Conservation (phyloP, 495 filamentous ascomycete genomes). For the Aspergillus leporis region DNA sequence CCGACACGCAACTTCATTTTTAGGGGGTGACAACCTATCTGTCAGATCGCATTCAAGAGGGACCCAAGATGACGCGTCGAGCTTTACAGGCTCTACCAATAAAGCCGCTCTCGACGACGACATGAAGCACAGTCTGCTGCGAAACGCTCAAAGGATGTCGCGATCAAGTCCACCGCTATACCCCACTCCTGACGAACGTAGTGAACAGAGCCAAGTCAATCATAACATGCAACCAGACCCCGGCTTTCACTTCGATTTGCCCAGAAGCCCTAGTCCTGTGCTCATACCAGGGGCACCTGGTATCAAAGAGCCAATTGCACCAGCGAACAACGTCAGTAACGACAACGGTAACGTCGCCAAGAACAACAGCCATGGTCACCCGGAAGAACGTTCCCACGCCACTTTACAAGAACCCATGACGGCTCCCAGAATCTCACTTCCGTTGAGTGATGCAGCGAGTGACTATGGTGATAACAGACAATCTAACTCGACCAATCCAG, state of each 20-base stretch:
- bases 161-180: conserved; percentile 57
- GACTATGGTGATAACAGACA: conserved; percentile 65
- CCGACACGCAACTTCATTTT: conserved; percentile 64
- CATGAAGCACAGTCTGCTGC: conserved; percentile 60
- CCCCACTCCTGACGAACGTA: conserved; percentile 24
- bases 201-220: conserved; percentile 16
- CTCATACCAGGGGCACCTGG: conserved; percentile 16
- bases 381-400: conserved; percentile 29
- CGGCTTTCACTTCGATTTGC: conserved; percentile 26
- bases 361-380: not conserved
- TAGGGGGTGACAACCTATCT: conserved; percentile 58
- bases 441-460: conserved; percentile 52
- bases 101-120: conserved; percentile 49
- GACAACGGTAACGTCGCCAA: not conserved
- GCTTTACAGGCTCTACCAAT: conserved; percentile 55
- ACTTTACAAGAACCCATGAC: conserved; percentile 25
- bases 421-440: conserved; percentile 42
- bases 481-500: conserved; percentile 44
- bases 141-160: conserved; percentile 66
- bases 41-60: conserved; percentile 51
- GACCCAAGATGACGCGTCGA: conserved; percentile 60
- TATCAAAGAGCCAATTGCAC: conserved; percentile 11
- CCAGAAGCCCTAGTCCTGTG: conserved; percentile 22
- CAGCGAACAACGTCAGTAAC: not conserved
- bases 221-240: conserved; percentile 14